Evolutionary conservation across 192 early-diverging fungal genomes (phyloP), one percentile per base, ranked within the genome.

Genomic region (Entophlyctis helioformis): DNA sequence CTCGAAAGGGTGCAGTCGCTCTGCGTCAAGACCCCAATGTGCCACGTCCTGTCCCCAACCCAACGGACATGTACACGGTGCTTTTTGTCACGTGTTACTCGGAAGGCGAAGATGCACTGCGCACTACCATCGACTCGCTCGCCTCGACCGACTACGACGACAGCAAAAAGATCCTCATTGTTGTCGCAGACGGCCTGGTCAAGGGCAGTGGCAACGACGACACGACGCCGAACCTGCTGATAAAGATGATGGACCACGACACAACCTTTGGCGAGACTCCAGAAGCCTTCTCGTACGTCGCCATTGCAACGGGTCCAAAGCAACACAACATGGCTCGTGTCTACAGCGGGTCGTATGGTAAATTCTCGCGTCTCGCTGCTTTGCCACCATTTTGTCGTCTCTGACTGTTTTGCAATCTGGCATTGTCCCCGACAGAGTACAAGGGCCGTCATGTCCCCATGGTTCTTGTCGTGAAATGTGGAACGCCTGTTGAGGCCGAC

Each of bases 41-140:
- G n/a, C n/a, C n/a, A n/a, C n/a, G n/a, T n/a, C n/a, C n/a, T n/a
- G n/a, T n/a, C n/a, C n/a, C n/a, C n/a, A 52, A 43, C 29, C 33
- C 50, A 16, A n/a, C 37, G 2, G 54, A 63, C 36, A 26, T 60
- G 39, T 56, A 71, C 54, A 59, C 60, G 10, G 37, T 91, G 40
- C 67, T 89, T 39, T 67, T 94, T 13, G 89, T 96, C 2, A 92
- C 89, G 1, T 94, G 91, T 62, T 96, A 96, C 57, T 95, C 91
- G 26, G 93, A 96, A 60, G 83, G 54, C 26, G 50, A 60, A 26
- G 54, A 42, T 2, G 48, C 53, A n/a, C 45, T 73, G 29, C 72
- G 82, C 31, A 83, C 66, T 8, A 95, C 93, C 7, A 62, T 91
- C 41, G 89, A 96, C 47, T 92, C 89, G 18, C 72, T 96, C 23